phyloP scores from a whole-genome alignment of 2,329 filamentous ascomycete genomes.

The Botryosphaeria agaves region DNA sequence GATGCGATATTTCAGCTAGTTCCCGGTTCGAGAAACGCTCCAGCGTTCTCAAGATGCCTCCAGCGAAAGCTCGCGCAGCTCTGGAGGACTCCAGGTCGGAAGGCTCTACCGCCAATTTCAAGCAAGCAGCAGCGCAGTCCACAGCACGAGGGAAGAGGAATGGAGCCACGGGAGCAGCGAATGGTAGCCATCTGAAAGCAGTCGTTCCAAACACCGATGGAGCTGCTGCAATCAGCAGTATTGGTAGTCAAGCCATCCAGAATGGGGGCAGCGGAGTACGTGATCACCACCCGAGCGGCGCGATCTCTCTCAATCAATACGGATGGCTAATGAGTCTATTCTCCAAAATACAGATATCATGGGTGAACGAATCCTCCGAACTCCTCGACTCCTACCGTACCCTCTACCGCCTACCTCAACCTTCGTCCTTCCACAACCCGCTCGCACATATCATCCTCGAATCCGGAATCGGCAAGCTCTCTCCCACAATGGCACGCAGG shows the following conservation, averaged over 20 bases:
- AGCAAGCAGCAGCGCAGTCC: conserved; percentile 21
- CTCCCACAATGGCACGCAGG: conserved; percentile 56
- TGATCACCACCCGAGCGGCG: background rate
- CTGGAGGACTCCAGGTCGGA: conserved; percentile 20
- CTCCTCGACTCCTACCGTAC: conserved; percentile 61
- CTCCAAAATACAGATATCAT: conserved; percentile 32
- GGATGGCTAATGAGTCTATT: background rate
- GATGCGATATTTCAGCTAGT: background rate
- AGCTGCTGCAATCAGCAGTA: conserved; percentile 5
- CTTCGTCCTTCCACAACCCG: conserved; percentile 46
- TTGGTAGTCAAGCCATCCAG: conserved; percentile 3
- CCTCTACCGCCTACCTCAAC: conserved; percentile 52
- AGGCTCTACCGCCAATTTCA: conserved; percentile 21
- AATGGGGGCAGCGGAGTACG: conserved; percentile 6
- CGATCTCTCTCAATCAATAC: background rate
- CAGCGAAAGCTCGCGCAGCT: conserved; percentile 13
- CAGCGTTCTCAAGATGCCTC: conserved; percentile 15
- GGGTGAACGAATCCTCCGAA: conserved; percentile 48
- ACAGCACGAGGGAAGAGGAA: conserved; percentile 20
- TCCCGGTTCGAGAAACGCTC: background rate
- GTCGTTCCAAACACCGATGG: conserved; percentile 10
- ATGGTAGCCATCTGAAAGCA: conserved; percentile 19
- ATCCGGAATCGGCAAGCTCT: conserved; percentile 49
- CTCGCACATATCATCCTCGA: conserved; percentile 32
- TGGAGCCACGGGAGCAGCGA: conserved; percentile 10